A percentile compares a stretch with the other conserved stretches of the same genome.
These are phyloP conservation scores for Suillus americanus DNA, from an alignment of 768 basidiomycete genomes.

Conservation along the genomic window DNA sequence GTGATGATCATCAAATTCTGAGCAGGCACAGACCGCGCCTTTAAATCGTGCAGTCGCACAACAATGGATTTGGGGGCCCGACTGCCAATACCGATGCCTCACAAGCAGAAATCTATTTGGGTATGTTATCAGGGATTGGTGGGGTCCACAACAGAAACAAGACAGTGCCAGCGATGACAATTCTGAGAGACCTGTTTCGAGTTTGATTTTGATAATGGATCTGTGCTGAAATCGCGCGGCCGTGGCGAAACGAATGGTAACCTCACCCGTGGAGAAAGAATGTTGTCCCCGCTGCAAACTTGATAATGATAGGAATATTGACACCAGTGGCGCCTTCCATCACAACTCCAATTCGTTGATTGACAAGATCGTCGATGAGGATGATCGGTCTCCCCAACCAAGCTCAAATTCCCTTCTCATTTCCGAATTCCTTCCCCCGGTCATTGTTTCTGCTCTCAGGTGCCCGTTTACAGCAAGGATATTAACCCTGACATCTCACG, in stretches of 20 bases:
- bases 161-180: neutral
- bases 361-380: neutral
- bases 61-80: constrained; percentile 41
- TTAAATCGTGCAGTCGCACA: constrained; percentile 43
- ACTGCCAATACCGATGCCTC: constrained; percentile 21
- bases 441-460: neutral
- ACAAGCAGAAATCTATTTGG: constrained; percentile 27
- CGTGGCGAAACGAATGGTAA: neutral
- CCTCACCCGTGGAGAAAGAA: neutral
- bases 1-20: constrained; percentile 32
- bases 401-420: neutral
- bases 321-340: neutral
- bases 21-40: constrained; percentile 34
- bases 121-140: constrained; percentile 17
- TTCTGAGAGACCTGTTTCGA: neutral
- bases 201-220: neutral
- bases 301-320: neutral
- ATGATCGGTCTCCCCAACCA: neutral
- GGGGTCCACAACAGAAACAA: neutral
- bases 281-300: neutral
- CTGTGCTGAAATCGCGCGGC: neutral
- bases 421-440: neutral
- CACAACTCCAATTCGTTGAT: neutral
- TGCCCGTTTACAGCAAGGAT: neutral
- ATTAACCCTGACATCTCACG: neutral